These are phyloP conservation scores for Sphaerulina vaccinii DNA, from an alignment of 2,329 filamentous ascomycete genomes.

Conservation along the genomic window DNA sequence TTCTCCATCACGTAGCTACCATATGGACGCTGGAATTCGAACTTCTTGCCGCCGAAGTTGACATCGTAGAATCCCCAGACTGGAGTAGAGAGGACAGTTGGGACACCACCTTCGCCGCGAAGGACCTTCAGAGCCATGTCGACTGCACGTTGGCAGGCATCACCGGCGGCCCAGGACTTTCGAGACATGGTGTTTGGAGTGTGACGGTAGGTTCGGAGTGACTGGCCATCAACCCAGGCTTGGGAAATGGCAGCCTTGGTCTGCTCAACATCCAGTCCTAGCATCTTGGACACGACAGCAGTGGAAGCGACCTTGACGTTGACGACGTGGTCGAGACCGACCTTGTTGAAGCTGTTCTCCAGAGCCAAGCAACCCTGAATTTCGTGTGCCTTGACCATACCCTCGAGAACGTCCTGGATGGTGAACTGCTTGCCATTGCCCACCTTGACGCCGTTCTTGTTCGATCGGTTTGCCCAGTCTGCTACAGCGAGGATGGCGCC, in stretches of 20 bases:
- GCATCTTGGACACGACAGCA: constrained; percentile 91
- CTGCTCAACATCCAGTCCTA: constrained; percentile 84
- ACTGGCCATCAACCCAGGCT: constrained; percentile 96
- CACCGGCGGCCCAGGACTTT: constrained; percentile 98
- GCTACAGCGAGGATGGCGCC: constrained; percentile 94
- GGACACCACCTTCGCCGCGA: constrained; percentile 86
- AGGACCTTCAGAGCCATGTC: constrained; percentile 97
- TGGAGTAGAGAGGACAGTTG: constrained; percentile 87
- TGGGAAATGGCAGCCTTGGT: constrained; percentile 95
- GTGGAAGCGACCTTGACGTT: constrained; percentile 96
- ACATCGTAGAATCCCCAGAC: constrained; percentile 99
- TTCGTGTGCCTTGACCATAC: constrained; percentile 95
- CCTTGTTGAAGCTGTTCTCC: constrained; percentile 98
- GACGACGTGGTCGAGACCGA: constrained; percentile 95
- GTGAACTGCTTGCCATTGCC: constrained; percentile 77
- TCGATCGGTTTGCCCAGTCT: constrained; percentile 96
- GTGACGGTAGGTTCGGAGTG: constrained; percentile 94
- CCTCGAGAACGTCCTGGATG: constrained; percentile 87
- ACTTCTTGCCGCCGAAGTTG: constrained; percentile 92
- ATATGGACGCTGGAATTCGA: constrained; percentile 93
- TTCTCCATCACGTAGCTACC: constrained; percentile 99
- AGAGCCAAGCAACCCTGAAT: constrained; percentile 96
- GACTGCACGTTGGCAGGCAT: constrained; percentile 96
- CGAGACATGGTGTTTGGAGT: constrained; percentile 98
- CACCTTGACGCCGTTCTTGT: constrained; percentile 75